Conservation (phyloP, 371 early-diverging fungal genomes). For the Chytridiales sp. region DNA sequence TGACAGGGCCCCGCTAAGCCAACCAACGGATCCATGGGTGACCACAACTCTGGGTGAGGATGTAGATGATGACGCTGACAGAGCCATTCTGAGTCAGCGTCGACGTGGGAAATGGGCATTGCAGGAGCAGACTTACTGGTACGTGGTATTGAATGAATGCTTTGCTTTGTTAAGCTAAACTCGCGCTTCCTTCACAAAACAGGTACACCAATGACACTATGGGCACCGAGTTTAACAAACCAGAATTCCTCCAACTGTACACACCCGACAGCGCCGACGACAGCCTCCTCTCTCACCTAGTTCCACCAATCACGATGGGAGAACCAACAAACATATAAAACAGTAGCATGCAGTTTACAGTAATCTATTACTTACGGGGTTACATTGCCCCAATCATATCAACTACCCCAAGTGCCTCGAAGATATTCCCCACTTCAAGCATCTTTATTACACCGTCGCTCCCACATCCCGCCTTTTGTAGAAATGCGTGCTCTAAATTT, state of each 20-base stretch:
- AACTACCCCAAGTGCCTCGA: too few species aligned
- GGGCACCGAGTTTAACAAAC: constrained; percentile 18
- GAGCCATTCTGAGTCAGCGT: constrained; percentile 19
- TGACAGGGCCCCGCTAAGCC: neutral
- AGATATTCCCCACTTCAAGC: too few species aligned
- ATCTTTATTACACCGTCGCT: too few species aligned
- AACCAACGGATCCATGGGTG: neutral
- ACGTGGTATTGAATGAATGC: constrained; percentile 8
- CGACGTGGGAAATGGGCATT: constrained; percentile 82
- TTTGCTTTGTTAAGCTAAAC: neutral
- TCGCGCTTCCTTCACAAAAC: neutral
- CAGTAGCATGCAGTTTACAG: too few species aligned
- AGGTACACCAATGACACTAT: constrained; percentile 19
- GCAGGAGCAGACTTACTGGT: constrained; percentile 84
- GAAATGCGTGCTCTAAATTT: too few species aligned
- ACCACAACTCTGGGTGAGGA: neutral
- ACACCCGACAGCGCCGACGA: neutral
- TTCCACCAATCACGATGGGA: too few species aligned
- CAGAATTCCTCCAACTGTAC: constrained; percentile 25
- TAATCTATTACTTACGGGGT: too few species aligned
- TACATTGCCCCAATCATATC: too few species aligned
- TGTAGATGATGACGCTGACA: constrained; percentile 2
- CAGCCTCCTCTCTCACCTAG: too few species aligned
- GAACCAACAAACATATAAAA: too few species aligned
- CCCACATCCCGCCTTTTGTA: too few species aligned